Base-by-base conservation (phyloP, 331 rosid species). In the Rosa hybrid region DNA sequence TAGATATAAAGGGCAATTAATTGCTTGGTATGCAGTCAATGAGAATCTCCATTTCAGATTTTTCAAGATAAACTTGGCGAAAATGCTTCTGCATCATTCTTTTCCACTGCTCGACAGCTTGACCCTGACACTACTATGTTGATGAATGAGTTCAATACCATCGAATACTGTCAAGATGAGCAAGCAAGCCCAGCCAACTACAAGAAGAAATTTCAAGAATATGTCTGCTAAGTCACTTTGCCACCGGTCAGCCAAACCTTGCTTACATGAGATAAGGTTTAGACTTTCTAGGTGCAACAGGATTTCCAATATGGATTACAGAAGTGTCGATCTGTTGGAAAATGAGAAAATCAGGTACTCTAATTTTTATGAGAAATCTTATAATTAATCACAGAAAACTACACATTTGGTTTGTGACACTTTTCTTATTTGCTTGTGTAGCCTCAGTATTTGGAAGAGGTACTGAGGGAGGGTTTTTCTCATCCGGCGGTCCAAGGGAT, bases 401-500 rank as follows among this genome's bases (percentile, higher is more conserved):
- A 14, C 21, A 56, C 8, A 18, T 56, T 18, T 56, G 3, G 63
- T 56, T 18, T 20, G 63, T 56, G 27, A 56, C 11, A 56, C 23
- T 18, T 3, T 51, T 51, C 63, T 59, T 48, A 17, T 34, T 56
- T n/a, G 60, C 38, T 82, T 20, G 27, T 81, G 39, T 86, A 94
- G 98, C 89, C 89, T 49, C 75, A 88, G 68, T 76, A 88, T 82
- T 86, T 90, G 80, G 97, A 90, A 80, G 90, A 87, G 72, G 59
- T 94, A 56, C 81, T 89, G 21, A 82, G 92, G 80, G 98, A 94
- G 77, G 93, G 77, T 0, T 94, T 88, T 75, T 81, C 94, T 30
- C 97, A 90, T 79, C 94, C 92, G 68, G 86, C 88, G 1, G 91
- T 94, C 38, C 10, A 91, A 83, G 98, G 97, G 83, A 94, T 94